Percentiles rank a stretch among this genome's conserved stretches.
Conservation (phyloP, 1,139 yeast genomes). For the Kluyveromyces marxianus region DNA sequence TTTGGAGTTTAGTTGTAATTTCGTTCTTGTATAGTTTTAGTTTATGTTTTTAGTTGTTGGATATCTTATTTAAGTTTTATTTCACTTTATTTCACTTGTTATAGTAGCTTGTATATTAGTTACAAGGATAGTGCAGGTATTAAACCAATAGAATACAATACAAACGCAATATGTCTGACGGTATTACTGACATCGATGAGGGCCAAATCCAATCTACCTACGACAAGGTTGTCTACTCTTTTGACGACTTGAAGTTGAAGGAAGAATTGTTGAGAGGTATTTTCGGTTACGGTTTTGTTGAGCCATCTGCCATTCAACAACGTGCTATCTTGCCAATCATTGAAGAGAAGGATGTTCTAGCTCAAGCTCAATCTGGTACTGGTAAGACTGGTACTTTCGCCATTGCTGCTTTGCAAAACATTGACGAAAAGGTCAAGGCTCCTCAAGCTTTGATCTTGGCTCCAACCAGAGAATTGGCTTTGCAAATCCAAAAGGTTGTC, state of each 20-base stretch:
- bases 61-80: not conserved
- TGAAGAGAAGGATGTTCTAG: constrained; percentile 94
- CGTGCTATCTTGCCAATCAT: constrained; percentile 96
- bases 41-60: not conserved
- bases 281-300: constrained; percentile 96
- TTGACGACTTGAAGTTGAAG: constrained; percentile 81
- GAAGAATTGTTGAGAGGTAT: constrained; percentile 76
- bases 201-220: constrained; percentile 90
- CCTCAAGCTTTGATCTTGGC: constrained; percentile 95
- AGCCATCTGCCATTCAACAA: constrained; percentile 96
- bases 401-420: constrained; percentile 91
- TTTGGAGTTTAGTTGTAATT: too few species aligned
- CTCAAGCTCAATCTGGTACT: constrained; percentile 99
- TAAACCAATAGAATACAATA: not conserved
- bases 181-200: constrained; percentile 78
- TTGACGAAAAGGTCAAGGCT: constrained; percentile 58
- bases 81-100: too few species aligned
- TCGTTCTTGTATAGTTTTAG: not conserved
- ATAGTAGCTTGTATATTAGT: too few species aligned
- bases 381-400: constrained; percentile 99
- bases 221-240: constrained; percentile 89
- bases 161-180: constrained; percentile 36
- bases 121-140: not conserved
- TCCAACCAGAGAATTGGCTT: constrained; percentile 98
- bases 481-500: constrained; percentile 95